Conservation (phyloP, 2,329 filamentous ascomycete species). For the Pseudogymnoascus sp. region DNA sequence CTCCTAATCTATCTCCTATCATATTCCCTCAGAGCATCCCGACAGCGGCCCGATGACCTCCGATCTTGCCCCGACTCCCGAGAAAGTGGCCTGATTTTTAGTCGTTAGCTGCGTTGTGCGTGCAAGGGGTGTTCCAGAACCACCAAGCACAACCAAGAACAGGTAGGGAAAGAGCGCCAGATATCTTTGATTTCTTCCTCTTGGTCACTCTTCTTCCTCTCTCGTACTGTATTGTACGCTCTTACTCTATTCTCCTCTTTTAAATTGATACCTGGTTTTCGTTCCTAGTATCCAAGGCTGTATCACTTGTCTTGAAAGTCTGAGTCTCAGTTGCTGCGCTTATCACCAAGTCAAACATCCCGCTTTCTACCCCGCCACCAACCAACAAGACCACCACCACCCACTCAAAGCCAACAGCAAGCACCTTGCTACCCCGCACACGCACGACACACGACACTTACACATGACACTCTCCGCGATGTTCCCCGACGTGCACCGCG, state of each 20-base stretch:
- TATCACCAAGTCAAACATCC: not conserved
- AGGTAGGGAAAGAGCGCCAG: not conserved
- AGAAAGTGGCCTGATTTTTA: conserved; percentile 7
- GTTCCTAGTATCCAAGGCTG: not conserved
- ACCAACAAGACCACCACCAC: not conserved
- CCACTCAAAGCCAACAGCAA: not conserved
- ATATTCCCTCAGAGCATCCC: not conserved
- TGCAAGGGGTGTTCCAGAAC: not conserved
- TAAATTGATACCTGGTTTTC: not conserved
- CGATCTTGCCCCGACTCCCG: not conserved
- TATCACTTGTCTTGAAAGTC: not conserved
- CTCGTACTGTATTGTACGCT: not conserved
- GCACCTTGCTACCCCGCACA: not conserved
- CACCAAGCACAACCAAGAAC: not conserved
- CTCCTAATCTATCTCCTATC: not conserved
- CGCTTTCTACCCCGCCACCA: not conserved
- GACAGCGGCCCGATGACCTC: not conserved
- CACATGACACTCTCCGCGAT: not conserved
- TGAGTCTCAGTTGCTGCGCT: not conserved
- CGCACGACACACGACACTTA: not conserved
- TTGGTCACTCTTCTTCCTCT: not conserved
- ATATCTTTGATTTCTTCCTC: not conserved
- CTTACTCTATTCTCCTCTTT: not conserved
- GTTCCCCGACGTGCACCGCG: not conserved
- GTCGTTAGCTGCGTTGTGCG: not conserved